Evolutionary conservation across 257 asterid genomes (phyloP).

Genomic region (Plantago major): DNA sequence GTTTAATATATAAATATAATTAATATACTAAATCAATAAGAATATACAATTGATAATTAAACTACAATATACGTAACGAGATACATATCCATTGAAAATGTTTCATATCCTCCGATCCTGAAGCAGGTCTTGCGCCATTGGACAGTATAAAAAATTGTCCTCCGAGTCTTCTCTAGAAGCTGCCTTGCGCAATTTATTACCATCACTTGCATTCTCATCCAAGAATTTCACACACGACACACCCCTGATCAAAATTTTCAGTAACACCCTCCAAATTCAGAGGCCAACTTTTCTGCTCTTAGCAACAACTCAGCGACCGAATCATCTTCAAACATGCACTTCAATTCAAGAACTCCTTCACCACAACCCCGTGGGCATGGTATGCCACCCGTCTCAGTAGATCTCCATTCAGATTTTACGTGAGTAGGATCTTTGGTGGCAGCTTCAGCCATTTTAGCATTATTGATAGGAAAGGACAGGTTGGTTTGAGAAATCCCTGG

Average conservation of each 20-base stretch:
- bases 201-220: neutral
- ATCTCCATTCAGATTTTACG: neutral
- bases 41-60: too few relatives aligned
- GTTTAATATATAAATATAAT: too few relatives aligned
- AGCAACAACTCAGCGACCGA: constrained; percentile 2
- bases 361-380: constrained; percentile 15
- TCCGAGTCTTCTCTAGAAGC: constrained; percentile 4
- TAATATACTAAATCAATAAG: too few relatives aligned
- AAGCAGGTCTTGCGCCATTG: neutral
- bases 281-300: neutral
- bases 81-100: constrained; percentile 3
- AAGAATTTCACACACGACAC: neutral
- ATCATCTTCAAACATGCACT: constrained; percentile 2
- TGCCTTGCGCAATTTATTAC: neutral
- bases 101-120: constrained; percentile 2
- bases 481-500: too few relatives aligned
- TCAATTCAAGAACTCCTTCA: neutral
- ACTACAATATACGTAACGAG: too few relatives aligned
- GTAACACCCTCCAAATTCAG: neutral
- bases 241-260: neutral
- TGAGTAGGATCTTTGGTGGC: neutral
- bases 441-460: neutral
- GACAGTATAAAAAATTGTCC: neutral
- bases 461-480: neutral
- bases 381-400: neutral